phyloP scores from a whole-genome alignment of 2,329 filamentous ascomycete species.

The Pleochaeta shiraiana region DNA sequence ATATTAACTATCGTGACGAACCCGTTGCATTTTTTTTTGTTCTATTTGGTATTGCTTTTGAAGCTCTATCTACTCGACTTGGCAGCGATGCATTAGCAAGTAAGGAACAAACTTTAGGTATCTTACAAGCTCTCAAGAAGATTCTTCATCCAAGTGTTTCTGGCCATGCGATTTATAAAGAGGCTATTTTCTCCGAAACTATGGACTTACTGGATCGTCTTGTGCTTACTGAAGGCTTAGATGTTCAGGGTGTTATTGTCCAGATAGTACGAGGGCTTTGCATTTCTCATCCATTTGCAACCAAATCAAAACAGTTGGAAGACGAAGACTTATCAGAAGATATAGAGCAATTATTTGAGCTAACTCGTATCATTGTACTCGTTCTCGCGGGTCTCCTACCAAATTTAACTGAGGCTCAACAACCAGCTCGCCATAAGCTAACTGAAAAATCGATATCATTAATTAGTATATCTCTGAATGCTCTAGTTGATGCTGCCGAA shows the following conservation, averaged over 20 bases:
- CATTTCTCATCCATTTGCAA: conserved; percentile 74
- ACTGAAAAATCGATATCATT: conserved; percentile 73
- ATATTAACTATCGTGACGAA: conserved; percentile 96
- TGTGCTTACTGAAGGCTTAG: conserved; percentile 71
- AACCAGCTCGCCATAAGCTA: conserved; percentile 49
- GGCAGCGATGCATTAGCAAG: conserved; percentile 43
- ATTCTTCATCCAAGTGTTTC: conserved; percentile 88
- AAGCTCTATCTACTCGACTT: conserved; percentile 71
- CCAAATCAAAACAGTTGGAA: conserved; percentile 39
- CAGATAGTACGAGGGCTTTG: conserved; percentile 83
- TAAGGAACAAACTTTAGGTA: conserved; percentile 65
- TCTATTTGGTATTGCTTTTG: conserved; percentile 87
- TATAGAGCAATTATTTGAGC: conserved; percentile 92
- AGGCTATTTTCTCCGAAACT: conserved; percentile 88
- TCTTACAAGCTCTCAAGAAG: conserved; percentile 79
- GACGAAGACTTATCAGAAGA: conserved; percentile 80
- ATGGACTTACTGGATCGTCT: conserved; percentile 90
- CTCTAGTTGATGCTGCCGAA: conserved; percentile 81
- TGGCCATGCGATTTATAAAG: conserved; percentile 88
- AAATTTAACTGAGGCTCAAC: conserved; percentile 42
- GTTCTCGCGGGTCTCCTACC: conserved; percentile 77
- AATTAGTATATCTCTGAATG: conserved; percentile 58
- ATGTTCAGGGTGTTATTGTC: conserved; percentile 81
- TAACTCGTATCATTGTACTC: conserved; percentile 88
- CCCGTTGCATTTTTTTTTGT: conserved; percentile 99